phyloP scores from a whole-genome alignment of 768 basidiomycete genomes.

The Flagelloscypha sp. region DNA sequence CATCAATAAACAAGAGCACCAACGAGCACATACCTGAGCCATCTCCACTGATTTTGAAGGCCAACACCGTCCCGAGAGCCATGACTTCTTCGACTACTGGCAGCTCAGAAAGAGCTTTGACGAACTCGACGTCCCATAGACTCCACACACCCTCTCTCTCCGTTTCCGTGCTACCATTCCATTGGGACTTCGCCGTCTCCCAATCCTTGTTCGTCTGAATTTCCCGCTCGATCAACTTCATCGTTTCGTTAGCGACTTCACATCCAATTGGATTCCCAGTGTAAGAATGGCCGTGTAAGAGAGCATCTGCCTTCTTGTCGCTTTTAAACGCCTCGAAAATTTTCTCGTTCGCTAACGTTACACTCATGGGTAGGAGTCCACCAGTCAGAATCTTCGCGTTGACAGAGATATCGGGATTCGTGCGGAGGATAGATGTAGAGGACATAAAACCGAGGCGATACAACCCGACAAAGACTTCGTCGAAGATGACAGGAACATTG shows the following conservation, averaged over 20 bases:
- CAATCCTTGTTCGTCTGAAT: constrained; percentile 44
- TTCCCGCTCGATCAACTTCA: constrained; percentile 53
- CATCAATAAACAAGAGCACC: not conserved
- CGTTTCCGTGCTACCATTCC: constrained; percentile 29
- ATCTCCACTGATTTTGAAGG: constrained; percentile 61
- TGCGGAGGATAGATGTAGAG: constrained; percentile 55
- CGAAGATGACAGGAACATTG: constrained; percentile 74
- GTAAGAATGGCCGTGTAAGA: constrained; percentile 93
- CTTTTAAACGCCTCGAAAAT: constrained; percentile 79
- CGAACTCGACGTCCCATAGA: constrained; percentile 76
- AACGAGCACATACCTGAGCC: constrained; percentile 36
- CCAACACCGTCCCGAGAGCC: constrained; percentile 81
- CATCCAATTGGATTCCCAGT: constrained; percentile 93
- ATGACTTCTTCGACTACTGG: constrained; percentile 64
- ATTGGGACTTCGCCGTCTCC: constrained; percentile 48
- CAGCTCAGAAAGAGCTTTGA: constrained; percentile 50
- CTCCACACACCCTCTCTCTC: constrained; percentile 53
- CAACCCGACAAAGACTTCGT: constrained; percentile 94
- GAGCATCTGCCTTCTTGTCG: constrained; percentile 69
- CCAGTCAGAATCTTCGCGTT: constrained; percentile 93
- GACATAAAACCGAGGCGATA: constrained; percentile 75
- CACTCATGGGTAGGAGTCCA: constrained; percentile 79
- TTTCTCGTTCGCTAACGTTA: constrained; percentile 72
- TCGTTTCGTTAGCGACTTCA: constrained; percentile 77
- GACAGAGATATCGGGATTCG: constrained; percentile 80